phyloP scores from a whole-genome alignment of 805 yeast genomes.

The Martiniozyma abietophila region DNA sequence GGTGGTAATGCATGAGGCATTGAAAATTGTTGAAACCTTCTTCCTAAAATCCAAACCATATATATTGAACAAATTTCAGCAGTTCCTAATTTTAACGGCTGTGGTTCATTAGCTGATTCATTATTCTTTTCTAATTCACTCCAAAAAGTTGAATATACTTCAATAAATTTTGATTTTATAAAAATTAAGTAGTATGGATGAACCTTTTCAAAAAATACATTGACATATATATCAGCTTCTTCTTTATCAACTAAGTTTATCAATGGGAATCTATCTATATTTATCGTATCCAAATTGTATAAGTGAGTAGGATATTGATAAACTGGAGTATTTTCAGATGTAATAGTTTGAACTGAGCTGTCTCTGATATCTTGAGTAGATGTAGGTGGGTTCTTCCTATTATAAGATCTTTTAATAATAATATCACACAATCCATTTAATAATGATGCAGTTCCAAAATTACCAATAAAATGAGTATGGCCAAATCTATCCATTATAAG shows the following conservation, averaged over 20 bases:
- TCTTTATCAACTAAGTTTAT: constrained; percentile 25
- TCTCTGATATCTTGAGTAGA: constrained; percentile 26
- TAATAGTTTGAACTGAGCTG: constrained; percentile 26
- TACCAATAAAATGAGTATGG: constrained; percentile 39
- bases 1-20: constrained; percentile 18
- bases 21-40: constrained; percentile 25
- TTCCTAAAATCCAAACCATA: constrained; percentile 36
- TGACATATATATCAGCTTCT: constrained; percentile 30
- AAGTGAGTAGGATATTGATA: constrained; percentile 29
- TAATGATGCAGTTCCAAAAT: constrained; percentile 36
- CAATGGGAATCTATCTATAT: constrained; percentile 31
- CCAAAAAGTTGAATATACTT: constrained; percentile 33
- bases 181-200: constrained; percentile 38
- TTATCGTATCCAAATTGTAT: constrained; percentile 23
- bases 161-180: constrained; percentile 26
- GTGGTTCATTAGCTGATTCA: constrained; percentile 6
- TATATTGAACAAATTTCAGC: constrained; percentile 37
- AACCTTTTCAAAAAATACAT: constrained; percentile 32
- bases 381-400: constrained; percentile 26
- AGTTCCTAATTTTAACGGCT: constrained; percentile 19
- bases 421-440: constrained; percentile 35
- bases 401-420: constrained; percentile 30
- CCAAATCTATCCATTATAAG: constrained; percentile 36
- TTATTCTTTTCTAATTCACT: constrained; percentile 20
- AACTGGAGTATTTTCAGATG: constrained; percentile 27